Base-by-base conservation (phyloP, 805 yeast species). In the Candida jianshihensis region DNA sequence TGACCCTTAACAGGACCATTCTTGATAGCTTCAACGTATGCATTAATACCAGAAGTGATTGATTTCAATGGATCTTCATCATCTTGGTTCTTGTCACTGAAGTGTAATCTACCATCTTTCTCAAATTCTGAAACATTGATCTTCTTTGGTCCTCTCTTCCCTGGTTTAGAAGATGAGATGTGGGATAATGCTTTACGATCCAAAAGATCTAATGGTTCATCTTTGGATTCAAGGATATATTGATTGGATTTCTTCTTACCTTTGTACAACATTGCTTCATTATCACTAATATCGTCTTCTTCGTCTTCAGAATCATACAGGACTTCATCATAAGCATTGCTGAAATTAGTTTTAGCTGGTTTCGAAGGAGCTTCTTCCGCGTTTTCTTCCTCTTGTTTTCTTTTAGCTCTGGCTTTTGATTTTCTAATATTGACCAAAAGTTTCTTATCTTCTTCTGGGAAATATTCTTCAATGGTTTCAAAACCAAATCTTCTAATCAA, bases 1-100 rank as follows among this genome's bases (percentile, higher is more conserved):
- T 86, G 96, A 40, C 97, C 96, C 61, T 96, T 81, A 4, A 88
- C 78, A 21, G 97, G 97, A 18, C 92, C 97, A 49, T 82, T 84
- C 58, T 76, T 81, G 18, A 92, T 87, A 6, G 98, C 98, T 43
- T 88, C 96, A 46, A 88, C 74, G 57, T 92, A 92, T 0, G 97
- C 97, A 54, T 84, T 84, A 46, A 90, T 75, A 14, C 96, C 95
- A 31, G 63, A 62, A 5, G 71, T 63, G 27, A 68, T 61, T 13
- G 67, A 45, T 36, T 57, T 54, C 40, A 71, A 56, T 38, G 71
- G 75, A 50, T 75, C 81, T 30, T 69, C 70, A 4, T 61, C 73
- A 6, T 51, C 60, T 17, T 48, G 49, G 21, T 45, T 54, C 5
- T 48, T 43, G 11, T 79, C 87, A 38, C 62, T 68, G 50, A 87